Percentiles rank a stretch among this genome's conserved stretches.
Evolutionary conservation across 345 rosid species (phyloP).

Genomic region (Moringa oleifera): DNA sequence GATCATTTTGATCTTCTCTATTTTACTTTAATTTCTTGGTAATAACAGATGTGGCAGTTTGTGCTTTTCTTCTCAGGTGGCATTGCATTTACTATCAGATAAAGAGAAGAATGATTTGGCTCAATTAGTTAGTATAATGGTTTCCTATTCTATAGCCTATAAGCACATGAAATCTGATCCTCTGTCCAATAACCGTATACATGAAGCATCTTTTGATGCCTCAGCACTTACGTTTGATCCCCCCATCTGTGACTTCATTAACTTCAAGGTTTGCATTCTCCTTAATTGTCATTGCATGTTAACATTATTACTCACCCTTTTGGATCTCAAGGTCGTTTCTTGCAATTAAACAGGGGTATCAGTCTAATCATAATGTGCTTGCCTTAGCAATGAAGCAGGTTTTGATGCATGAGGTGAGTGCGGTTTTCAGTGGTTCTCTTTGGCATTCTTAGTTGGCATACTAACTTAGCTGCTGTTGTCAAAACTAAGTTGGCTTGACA

Average conservation of each 20-base stretch:
- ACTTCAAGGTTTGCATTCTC: conserved; percentile 54
- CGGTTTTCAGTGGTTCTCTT: not conserved
- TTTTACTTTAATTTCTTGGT: not conserved
- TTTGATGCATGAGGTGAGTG: conserved; percentile 77
- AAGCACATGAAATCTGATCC: conserved; percentile 48
- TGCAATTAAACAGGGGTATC: conserved; percentile 53
- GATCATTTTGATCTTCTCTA: not conserved
- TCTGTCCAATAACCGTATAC: conserved; percentile 31
- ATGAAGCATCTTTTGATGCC: conserved; percentile 43
- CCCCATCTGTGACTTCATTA: conserved; percentile 56
- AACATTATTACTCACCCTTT: not conserved
- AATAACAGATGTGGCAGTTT: not conserved
- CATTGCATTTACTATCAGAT: conserved; percentile 69
- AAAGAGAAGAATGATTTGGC: conserved; percentile 63
- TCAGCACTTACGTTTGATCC: conserved; percentile 66
- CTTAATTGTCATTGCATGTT: conserved; percentile 4
- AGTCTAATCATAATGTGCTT: conserved; percentile 50
- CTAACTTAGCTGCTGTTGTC: too few relatives aligned
- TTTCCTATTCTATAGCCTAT: conserved; percentile 68
- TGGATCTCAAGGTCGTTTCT: conserved; percentile 9
- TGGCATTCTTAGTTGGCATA: not conserved
- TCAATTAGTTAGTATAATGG: conserved; percentile 63
- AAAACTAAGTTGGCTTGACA: too few relatives aligned
- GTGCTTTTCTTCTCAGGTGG: conserved; percentile 48
- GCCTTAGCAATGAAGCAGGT: conserved; percentile 76